Conservation (phyloP, 2,329 filamentous ascomycete genomes). For the Botryotinia calthae region DNA sequence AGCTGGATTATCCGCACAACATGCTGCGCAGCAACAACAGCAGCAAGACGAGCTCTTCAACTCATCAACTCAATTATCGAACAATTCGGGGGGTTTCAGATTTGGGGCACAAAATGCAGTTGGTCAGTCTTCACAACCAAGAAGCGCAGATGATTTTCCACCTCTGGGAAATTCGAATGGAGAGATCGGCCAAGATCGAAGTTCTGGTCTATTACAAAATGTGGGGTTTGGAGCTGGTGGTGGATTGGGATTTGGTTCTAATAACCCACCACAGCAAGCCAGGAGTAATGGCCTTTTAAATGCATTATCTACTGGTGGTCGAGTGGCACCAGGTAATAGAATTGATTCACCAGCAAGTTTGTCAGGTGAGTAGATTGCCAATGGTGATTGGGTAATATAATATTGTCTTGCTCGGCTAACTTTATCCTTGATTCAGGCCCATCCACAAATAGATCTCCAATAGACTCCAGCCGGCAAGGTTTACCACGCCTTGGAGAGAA, state of each 20-base stretch:
- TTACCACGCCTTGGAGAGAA: constrained; percentile 28
- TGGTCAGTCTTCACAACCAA: constrained; percentile 41
- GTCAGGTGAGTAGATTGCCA: constrained; percentile 29
- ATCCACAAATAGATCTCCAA: constrained; percentile 33
- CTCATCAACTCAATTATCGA: constrained; percentile 37
- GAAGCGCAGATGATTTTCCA: constrained; percentile 58
- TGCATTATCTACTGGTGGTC: constrained; percentile 59
- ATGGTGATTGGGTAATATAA: constrained; percentile 1
- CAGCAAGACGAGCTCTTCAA: constrained; percentile 40
- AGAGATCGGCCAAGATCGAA: constrained; percentile 57
- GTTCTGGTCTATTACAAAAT: constrained; percentile 51
- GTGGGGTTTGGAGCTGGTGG: constrained; percentile 54
- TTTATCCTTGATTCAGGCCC: constrained; percentile 27
- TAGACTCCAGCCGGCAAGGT: constrained; percentile 31
- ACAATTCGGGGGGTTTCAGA: constrained; percentile 36
- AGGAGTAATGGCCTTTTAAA: constrained; percentile 62
- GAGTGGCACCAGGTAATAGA: constrained; percentile 45
- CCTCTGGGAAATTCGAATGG: constrained; percentile 58
- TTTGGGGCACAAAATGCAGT: constrained; percentile 39
- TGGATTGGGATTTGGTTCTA: constrained; percentile 40
- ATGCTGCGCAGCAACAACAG: constrained; percentile 37
- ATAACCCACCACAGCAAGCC: constrained; percentile 42
- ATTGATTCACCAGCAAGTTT: constrained; percentile 35
- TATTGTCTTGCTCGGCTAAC: constrained; percentile 3
- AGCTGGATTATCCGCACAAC: constrained; percentile 34